These are phyloP conservation scores for Russula brevipes DNA, from an alignment of 768 basidiomycete genomes.

Conservation along the genomic window DNA sequence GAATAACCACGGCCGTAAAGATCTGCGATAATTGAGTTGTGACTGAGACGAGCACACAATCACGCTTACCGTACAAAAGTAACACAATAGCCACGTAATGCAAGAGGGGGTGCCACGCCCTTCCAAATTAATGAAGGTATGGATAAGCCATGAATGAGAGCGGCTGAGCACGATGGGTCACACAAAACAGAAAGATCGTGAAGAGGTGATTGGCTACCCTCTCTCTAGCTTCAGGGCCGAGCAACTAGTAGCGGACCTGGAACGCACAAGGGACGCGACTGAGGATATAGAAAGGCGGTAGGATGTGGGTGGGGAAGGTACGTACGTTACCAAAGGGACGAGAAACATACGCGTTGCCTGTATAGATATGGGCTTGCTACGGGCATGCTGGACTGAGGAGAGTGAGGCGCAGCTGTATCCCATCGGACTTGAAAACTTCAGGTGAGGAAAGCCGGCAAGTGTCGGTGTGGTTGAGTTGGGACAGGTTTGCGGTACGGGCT, in stretches of 20 bases:
- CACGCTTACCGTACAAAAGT: conserved; percentile 58
- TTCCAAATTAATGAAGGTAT: conserved; percentile 75
- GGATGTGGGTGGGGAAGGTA: conserved; percentile 17
- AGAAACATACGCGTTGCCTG: conserved; percentile 55
- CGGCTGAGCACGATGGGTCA: conserved; percentile 42
- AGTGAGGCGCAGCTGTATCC: conserved; percentile 5
- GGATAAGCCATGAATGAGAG: conserved; percentile 73
- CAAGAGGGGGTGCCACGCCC: conserved; percentile 62
- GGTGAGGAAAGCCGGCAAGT: too few species aligned
- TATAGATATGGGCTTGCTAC: conserved; percentile 37
- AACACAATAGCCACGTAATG: conserved; percentile 63
- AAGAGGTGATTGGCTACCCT: conserved; percentile 39
- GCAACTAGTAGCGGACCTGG: conserved; percentile 71
- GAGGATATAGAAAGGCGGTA: neutral
- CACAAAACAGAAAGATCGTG: neutral
- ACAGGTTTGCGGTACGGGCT: too few species aligned
- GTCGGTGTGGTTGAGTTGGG: too few species aligned
- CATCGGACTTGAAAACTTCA: neutral
- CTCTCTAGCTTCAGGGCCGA: conserved; percentile 63
- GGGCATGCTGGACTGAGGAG: conserved; percentile 22
- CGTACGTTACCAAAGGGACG: conserved; percentile 62
- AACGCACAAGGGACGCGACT: neutral
- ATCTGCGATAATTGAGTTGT: conserved; percentile 39
- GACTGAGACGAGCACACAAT: neutral
- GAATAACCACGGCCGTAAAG: conserved; percentile 81